phyloP scores from a whole-genome alignment of 1,284 basidiomycete genomes.

The Naganishia liquefaciens region DNA sequence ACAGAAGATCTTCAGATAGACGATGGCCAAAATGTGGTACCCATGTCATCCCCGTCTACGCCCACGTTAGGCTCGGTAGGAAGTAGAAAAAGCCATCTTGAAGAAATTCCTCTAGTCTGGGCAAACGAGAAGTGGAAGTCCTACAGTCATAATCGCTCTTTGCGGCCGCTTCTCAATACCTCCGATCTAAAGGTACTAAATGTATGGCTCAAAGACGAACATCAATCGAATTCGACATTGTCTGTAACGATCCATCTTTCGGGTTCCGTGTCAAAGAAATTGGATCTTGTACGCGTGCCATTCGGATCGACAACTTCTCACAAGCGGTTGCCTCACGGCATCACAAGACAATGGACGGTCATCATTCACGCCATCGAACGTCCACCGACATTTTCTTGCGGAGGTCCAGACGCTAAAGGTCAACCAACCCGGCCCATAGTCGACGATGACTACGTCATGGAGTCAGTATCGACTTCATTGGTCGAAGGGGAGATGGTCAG shows the following conservation, averaged over 20 bases:
- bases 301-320: neutral
- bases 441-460: neutral
- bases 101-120: slow-evolving; percentile 19
- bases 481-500: slow-evolving; percentile 5
- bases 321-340: neutral
- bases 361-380: slow-evolving; percentile 22
- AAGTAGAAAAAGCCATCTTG: neutral
- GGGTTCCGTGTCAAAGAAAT: slow-evolving; percentile 6
- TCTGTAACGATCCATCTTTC: slow-evolving; percentile 10
- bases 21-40: neutral
- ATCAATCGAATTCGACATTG: slow-evolving; percentile 12
- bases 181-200: slow-evolving; percentile 16
- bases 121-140: slow-evolving; percentile 24
- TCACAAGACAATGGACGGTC: neutral
- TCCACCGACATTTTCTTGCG: neutral
- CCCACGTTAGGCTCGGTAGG: slow-evolving; percentile 1
- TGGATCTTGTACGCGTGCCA: slow-evolving; percentile 23
- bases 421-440: neutral
- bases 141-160: slow-evolving; percentile 13
- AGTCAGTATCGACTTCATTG: neutral
- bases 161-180: slow-evolving; percentile 8
- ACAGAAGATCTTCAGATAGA: neutral
- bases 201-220: slow-evolving; percentile 20
- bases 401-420: neutral
- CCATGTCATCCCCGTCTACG: slow-evolving; percentile 11